phyloP scores from a whole-genome alignment of 331 rosid genomes.

The Spiraea crenata region DNA sequence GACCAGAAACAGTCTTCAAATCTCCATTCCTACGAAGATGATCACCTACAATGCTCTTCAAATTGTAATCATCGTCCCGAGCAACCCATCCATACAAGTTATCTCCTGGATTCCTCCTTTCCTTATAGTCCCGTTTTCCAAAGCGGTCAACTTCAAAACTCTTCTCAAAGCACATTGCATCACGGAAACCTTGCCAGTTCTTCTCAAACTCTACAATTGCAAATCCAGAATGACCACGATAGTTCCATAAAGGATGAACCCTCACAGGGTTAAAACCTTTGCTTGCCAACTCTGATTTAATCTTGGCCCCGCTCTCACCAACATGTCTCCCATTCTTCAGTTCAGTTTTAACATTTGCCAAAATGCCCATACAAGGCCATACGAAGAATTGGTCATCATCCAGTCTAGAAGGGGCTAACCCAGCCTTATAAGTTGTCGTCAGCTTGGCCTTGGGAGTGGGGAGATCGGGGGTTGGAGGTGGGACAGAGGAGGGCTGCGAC shows the following conservation, averaged over 20 bases:
- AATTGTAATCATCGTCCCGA: constrained; percentile 55
- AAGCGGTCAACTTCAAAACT: constrained; percentile 44
- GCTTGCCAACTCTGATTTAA: constrained; percentile 45
- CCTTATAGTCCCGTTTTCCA: constrained; percentile 58
- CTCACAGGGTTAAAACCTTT: constrained; percentile 69
- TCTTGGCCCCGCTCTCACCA: constrained; percentile 64
- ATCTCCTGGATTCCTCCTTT: constrained; percentile 30
- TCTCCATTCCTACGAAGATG: constrained; percentile 60
- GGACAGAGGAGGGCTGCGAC: neutral
- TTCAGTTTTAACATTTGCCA: constrained; percentile 67
- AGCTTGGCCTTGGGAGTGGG: neutral
- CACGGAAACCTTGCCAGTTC: constrained; percentile 71
- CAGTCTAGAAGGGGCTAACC: neutral
- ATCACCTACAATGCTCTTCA: constrained; percentile 35
- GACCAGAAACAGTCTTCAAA: constrained; percentile 66
- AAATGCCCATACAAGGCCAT: constrained; percentile 71
- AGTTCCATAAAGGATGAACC: constrained; percentile 65
- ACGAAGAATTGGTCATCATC: constrained; percentile 48
- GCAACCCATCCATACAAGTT: constrained; percentile 83
- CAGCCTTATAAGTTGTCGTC: neutral
- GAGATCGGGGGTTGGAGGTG: neutral
- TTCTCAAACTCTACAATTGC: constrained; percentile 58
- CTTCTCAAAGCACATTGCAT: constrained; percentile 64
- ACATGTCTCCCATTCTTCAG: constrained; percentile 42
- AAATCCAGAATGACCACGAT: constrained; percentile 64